A percentile compares a stretch with the other conserved stretches of the same genome.
Evolutionary conservation across 805 yeast species (phyloP).

Genomic region (Yamadazyma philogaea): DNA sequence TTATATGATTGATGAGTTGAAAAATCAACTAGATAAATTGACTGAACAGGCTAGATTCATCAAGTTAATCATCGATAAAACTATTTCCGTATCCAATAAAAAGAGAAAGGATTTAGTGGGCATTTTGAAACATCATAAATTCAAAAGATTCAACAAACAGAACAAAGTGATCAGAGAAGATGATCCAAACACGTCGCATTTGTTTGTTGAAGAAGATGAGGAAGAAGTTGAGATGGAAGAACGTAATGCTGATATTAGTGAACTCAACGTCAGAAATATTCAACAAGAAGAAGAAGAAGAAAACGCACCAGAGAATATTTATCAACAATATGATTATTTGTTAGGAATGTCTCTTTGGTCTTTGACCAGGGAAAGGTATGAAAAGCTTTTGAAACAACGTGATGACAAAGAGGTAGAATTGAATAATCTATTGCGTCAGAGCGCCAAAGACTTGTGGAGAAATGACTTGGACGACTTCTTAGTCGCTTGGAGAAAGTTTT

Average conservation of each 20-base stretch:
- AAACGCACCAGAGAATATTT: slow-evolving; percentile 50
- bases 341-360: slow-evolving; percentile 94
- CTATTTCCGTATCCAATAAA: slow-evolving; percentile 70
- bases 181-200: slow-evolving; percentile 21
- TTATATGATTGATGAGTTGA: slow-evolving; percentile 60
- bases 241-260: slow-evolving; percentile 34
- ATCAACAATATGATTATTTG: slow-evolving; percentile 77
- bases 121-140: slow-evolving; percentile 60
- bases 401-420: slow-evolving; percentile 72
- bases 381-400: slow-evolving; percentile 68
- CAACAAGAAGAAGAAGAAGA: slow-evolving; percentile 31
- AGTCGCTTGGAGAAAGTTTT: slow-evolving; percentile 62
- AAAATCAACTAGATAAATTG: slow-evolving; percentile 71
- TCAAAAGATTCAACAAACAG: slow-evolving; percentile 71
- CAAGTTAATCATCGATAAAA: slow-evolving; percentile 78
- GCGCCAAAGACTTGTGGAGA: slow-evolving; percentile 88
- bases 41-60: slow-evolving; percentile 87
- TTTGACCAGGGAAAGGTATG: slow-evolving; percentile 84
- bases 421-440: slow-evolving; percentile 56
- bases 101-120: slow-evolving; percentile 61
- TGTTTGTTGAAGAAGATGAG: slow-evolving; percentile 34
- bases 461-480: slow-evolving; percentile 75
- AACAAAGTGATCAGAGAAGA: slow-evolving; percentile 59
- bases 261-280: slow-evolving; percentile 24
- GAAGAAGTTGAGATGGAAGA: slow-evolving; percentile 45